Base-by-base conservation (phyloP, 495 filamentous ascomycete genomes). In the Trichoderma orchidacearum region DNA sequence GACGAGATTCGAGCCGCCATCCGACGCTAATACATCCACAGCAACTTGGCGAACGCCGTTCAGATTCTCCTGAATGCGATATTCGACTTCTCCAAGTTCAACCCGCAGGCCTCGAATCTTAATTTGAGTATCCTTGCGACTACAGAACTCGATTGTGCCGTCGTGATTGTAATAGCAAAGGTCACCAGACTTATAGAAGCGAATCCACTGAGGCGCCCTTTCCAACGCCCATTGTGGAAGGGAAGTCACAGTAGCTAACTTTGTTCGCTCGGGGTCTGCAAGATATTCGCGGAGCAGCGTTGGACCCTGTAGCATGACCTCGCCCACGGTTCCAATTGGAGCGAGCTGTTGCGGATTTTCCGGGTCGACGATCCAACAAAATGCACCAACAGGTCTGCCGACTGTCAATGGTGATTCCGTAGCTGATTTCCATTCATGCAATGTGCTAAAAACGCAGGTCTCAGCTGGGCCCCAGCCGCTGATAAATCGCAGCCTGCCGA, bases 291-390 rank as follows among this genome's bases (percentile, higher is more conserved):
- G 56, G n/a, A 63, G 66, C 21, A 80, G 53, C 7, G 66, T 62
- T 2, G 76, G 74, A 0, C 78, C 77, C 63, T 80, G 74, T 9
- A 82, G 60, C 4, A 74, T 57, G 9, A 81, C 53, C 59, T 82
- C 79, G 30, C 79, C 79, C 45, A 75, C 61, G 17, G 63, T 68
- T 23, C 79, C 80, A 6, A 80, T 64, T 0, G 80, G 76, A n/a
- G 74, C 71, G 30, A 83, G 65, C 3, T 53, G 25, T 13, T 76
- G 53, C 21, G 71, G 69, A 51, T 81, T 65, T 0, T 54, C 35
- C 0, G 75, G 67, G 53, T 80, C 70, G 21, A 77, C 72, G 53
- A 82, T 59, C 79, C 79, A 82, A n/a, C 36, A 55, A 15, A 50
- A 29, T 17, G 57, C 57, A 15, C 62, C 66, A 9, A 60, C 60